Conservation (phyloP, 2,329 filamentous ascomycete species). For the Ustilaginoidea virens region DNA sequence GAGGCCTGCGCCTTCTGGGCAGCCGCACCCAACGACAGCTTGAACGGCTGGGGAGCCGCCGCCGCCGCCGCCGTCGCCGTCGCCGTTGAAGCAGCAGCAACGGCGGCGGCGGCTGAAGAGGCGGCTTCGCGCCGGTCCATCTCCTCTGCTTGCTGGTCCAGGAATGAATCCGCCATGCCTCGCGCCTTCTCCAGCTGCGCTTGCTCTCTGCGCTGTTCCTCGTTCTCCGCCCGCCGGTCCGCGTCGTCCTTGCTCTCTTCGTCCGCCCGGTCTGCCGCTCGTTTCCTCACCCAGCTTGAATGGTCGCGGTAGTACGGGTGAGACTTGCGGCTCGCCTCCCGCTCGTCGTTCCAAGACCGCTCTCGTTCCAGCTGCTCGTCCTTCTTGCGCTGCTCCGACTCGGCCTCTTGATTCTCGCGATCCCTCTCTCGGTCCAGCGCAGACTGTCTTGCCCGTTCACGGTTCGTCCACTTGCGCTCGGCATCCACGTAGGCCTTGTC, state of each 20-base stretch:
- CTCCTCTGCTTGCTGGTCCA: conserved; percentile 70
- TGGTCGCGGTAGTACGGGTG: conserved; percentile 82
- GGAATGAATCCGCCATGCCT: conserved; percentile 80
- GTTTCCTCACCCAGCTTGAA: conserved; percentile 70
- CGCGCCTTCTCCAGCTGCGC: conserved; percentile 63
- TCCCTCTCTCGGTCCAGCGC: conserved; percentile 75
- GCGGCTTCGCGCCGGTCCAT: conserved; percentile 36
- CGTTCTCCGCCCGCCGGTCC: conserved; percentile 64
- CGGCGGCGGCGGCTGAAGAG: conserved; percentile 10
- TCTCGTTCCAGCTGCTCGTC: conserved; percentile 50
- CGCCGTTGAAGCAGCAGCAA: background rate
- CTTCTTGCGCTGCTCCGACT: conserved; percentile 48
- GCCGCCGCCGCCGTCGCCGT: background rate
- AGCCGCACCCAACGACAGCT: conserved; percentile 79
- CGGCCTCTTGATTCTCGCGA: conserved; percentile 61
- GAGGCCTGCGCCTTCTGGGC: conserved; percentile 55
- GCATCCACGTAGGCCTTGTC: conserved; percentile 74
- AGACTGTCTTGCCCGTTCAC: conserved; percentile 69
- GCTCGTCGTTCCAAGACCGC: conserved; percentile 76
- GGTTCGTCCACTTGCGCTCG: conserved; percentile 79
- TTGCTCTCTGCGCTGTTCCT: conserved; percentile 53
- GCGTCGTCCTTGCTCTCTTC: conserved; percentile 68
- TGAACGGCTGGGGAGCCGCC: conserved; percentile 63
- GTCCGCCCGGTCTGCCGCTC: conserved; percentile 53
- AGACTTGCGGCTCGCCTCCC: conserved; percentile 55